These are phyloP conservation scores for Leccinum fallax DNA, from an alignment of 1,284 basidiomycete species.

Conservation along the genomic window DNA sequence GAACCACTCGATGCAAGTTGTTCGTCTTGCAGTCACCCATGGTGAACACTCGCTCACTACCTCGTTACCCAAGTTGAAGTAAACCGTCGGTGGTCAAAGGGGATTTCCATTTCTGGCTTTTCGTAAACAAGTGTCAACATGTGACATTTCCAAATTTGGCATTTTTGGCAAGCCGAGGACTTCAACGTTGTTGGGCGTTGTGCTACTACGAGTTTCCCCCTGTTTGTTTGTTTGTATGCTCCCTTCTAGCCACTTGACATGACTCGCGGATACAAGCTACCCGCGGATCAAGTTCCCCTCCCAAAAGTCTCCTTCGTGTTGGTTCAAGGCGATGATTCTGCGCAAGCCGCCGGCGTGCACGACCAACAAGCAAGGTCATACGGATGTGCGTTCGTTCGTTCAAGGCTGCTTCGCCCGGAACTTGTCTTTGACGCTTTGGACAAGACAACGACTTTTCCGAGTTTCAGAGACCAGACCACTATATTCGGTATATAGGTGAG, in stretches of 20 bases:
- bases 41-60: neutral
- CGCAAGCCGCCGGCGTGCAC: constrained; percentile 54
- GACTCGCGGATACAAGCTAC: constrained; percentile 40
- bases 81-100: constrained; percentile 2
- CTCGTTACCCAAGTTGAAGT: no score
- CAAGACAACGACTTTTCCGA: constrained; percentile 81
- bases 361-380: constrained; percentile 57
- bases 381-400: constrained; percentile 55
- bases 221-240: constrained; percentile 5
- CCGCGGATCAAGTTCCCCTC: constrained; percentile 41
- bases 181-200: constrained; percentile 15
- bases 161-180: neutral
- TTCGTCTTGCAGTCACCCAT: neutral
- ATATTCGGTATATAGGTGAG: constrained; percentile 88
- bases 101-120: constrained; percentile 19
- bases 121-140: constrained; percentile 20
- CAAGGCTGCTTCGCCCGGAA: constrained; percentile 1
- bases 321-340: constrained; percentile 58
- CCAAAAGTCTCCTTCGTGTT: constrained; percentile 65
- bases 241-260: constrained; percentile 21
- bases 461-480: constrained; percentile 80
- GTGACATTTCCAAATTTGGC: constrained; percentile 16
- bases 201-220: constrained; percentile 16
- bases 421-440: constrained; percentile 10
- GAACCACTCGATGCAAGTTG: neutral